A percentile compares a stretch with the other conserved stretches of the same genome.
Conservation (phyloP, 768 basidiomycete species). For the Neoboletus magnificus region DNA sequence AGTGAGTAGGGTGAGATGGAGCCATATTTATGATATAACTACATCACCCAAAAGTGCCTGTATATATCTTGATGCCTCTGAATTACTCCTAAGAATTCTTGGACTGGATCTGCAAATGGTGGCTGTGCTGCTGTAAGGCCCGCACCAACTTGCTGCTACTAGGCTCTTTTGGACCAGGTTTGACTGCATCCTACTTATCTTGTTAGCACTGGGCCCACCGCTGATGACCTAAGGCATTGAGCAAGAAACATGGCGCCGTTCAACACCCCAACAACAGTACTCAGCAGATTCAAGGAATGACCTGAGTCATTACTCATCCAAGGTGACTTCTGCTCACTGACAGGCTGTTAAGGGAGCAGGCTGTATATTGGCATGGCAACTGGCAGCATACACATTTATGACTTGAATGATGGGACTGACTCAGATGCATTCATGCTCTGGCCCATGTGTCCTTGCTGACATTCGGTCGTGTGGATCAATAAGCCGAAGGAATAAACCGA, state of each 20-base stretch:
- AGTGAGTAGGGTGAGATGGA: no score
- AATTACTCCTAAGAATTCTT: background rate
- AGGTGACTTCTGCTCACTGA: constrained; percentile 16
- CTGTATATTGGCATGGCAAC: constrained; percentile 61
- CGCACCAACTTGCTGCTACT: no score
- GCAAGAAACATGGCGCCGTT: constrained; percentile 33
- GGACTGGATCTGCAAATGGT: background rate
- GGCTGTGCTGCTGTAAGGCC: background rate
- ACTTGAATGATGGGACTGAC: constrained; percentile 39
- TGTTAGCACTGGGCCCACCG: background rate
- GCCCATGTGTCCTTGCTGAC: constrained; percentile 28
- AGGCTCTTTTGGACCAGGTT: background rate
- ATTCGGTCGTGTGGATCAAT: background rate
- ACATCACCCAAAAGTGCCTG: background rate
- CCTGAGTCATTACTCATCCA: constrained; percentile 32
- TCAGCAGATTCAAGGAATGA: constrained; percentile 36
- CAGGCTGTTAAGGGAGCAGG: constrained; percentile 41
- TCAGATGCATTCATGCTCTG: constrained; percentile 31
- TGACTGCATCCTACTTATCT: background rate
- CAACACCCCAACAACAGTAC: constrained; percentile 19
- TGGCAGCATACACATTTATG: constrained; percentile 55
- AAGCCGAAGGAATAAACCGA: constrained; percentile 4
- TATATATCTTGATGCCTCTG: background rate
- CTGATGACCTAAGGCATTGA: background rate
- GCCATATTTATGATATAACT: background rate